Evolutionary conservation across 2,329 filamentous ascomycete species (phyloP).

Genomic region (Talaromyces islandicus): DNA sequence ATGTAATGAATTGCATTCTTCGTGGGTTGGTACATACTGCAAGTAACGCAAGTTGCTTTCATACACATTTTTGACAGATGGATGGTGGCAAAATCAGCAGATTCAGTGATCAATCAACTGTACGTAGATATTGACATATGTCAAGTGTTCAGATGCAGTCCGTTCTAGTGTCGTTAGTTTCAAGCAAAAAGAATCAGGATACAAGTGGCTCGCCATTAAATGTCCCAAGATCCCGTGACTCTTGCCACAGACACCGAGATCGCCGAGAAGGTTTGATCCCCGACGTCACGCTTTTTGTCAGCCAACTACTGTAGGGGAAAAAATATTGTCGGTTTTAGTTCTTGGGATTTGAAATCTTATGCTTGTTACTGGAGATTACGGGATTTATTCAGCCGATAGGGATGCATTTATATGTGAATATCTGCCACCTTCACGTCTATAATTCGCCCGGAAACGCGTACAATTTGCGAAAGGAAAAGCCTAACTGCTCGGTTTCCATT

Average conservation of each 20-base stretch:
- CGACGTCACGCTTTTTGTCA: neutral
- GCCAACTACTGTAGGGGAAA: too few relatives aligned
- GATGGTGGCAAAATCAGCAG: neutral
- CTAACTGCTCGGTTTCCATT: neutral
- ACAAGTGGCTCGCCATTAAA: neutral
- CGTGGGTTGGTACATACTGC: conserved; percentile 1
- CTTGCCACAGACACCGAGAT: neutral
- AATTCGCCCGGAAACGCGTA: neutral
- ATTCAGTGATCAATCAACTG: neutral
- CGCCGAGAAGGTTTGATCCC: neutral
- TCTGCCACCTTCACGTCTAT: too few relatives aligned
- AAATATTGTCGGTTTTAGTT: too few relatives aligned
- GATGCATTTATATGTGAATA: too few relatives aligned
- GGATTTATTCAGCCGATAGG: too few relatives aligned
- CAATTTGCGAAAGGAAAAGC: neutral
- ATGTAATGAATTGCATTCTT: neutral
- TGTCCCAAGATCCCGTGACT: neutral
- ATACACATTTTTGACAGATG: conserved; percentile 3
- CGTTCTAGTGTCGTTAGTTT: neutral
- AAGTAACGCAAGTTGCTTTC: conserved; percentile 9
- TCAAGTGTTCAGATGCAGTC: neutral
- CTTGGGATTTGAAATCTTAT: too few relatives aligned
- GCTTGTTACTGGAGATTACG: too few relatives aligned
- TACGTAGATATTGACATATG: neutral
- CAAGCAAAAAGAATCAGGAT: neutral